Percentiles rank a stretch among this genome's conserved stretches.
phyloP scores from a whole-genome alignment of 345 rosid genomes.

The Excoecaria agallocha region DNA sequence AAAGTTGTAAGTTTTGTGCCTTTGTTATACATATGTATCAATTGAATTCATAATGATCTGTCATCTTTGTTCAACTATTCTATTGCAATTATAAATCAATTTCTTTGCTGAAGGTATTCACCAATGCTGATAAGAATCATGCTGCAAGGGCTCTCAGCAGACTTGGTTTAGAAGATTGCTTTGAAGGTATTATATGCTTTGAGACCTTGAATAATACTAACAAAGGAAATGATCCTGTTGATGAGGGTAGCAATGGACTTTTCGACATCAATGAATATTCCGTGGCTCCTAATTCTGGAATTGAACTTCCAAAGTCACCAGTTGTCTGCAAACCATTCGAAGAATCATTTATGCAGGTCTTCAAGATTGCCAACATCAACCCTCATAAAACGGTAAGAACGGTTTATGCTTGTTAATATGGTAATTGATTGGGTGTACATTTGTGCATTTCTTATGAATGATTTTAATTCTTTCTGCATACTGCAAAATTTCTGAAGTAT shows the following conservation, averaged over 20 bases:
- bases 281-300: slow-evolving; percentile 14
- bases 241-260: slow-evolving; percentile 41
- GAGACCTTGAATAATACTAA: slow-evolving; percentile 69
- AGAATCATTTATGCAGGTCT: slow-evolving; percentile 50
- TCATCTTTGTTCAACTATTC: background rate
- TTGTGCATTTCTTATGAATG: background rate
- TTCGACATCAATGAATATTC: slow-evolving; percentile 46
- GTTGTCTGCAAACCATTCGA: slow-evolving; percentile 75
- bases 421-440: background rate
- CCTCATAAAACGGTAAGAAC: slow-evolving; percentile 69
- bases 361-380: slow-evolving; percentile 52
- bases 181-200: slow-evolving; percentile 81
- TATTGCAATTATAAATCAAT: background rate
- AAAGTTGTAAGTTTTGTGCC: slow-evolving; percentile 61
- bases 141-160: slow-evolving; percentile 57
- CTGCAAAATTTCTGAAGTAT: too few species aligned
- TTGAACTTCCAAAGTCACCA: slow-evolving; percentile 64
- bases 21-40: background rate
- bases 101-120: slow-evolving; percentile 54
- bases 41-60: background rate
- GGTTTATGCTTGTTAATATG: background rate
- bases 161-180: slow-evolving; percentile 85
- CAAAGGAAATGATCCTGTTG: slow-evolving; percentile 31
- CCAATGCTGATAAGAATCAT: slow-evolving; percentile 80
- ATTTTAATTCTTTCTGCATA: background rate